A percentile compares a stretch with the other conserved stretches of the same genome.
phyloP scores from a whole-genome alignment of 192 early-diverging fungal genomes.

The Geranomyces michiganensis region DNA sequence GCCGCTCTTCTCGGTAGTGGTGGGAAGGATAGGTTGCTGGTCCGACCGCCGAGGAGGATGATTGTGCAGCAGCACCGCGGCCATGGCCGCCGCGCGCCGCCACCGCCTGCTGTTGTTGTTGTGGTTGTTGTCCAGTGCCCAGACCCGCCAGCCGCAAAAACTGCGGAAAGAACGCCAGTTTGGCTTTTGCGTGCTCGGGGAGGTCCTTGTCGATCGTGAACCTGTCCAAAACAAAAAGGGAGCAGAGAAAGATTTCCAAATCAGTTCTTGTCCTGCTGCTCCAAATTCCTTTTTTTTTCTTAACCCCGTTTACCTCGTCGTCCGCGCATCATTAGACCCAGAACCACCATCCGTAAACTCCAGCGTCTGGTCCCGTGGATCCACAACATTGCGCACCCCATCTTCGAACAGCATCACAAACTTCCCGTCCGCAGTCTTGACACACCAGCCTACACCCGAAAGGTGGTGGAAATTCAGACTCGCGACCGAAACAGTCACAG shows the following conservation, averaged over 20 bases:
- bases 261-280: background rate
- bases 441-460: slow-evolving; percentile 54
- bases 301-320: background rate
- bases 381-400: slow-evolving; percentile 44
- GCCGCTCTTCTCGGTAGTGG: too few species aligned
- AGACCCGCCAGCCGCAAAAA: slow-evolving; percentile 42
- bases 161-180: slow-evolving; percentile 48
- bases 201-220: slow-evolving; percentile 47
- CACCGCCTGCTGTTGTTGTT: background rate
- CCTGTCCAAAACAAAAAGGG: slow-evolving; percentile 23
- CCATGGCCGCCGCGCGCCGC: too few species aligned
- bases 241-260: background rate
- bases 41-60: too few species aligned
- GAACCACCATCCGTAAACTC: slow-evolving; percentile 28
- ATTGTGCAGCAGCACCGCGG: too few species aligned
- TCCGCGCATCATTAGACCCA: background rate
- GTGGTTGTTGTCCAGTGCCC: background rate
- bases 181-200: slow-evolving; percentile 43
- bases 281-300: background rate
- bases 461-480: slow-evolving; percentile 15
- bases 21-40: too few species aligned
- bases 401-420: slow-evolving; percentile 58
- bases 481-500: background rate
- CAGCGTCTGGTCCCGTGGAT: slow-evolving; percentile 44
- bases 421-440: slow-evolving; percentile 33